Evolutionary conservation across 805 yeast species (phyloP).

Genomic region (Scheffersomyces stipitis): DNA sequence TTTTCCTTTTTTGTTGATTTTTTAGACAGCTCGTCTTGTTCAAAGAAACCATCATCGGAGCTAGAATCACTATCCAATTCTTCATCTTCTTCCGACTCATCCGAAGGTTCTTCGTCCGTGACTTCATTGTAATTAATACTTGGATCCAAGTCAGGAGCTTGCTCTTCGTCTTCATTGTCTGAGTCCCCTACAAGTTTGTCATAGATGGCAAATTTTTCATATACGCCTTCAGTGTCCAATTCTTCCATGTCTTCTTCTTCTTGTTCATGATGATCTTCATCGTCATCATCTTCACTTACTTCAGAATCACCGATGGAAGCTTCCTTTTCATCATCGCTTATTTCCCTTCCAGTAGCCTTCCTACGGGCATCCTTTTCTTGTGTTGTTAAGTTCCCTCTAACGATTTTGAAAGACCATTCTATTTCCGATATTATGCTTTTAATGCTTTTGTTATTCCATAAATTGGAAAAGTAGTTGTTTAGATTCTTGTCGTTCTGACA

Average conservation of each 20-base stretch:
- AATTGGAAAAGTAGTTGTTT: slow-evolving; percentile 48
- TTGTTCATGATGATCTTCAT: slow-evolving; percentile 19
- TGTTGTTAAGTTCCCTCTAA: slow-evolving; percentile 45
- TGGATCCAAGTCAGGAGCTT: slow-evolving; percentile 30
- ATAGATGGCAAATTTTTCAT: slow-evolving; percentile 33
- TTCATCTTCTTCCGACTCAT: slow-evolving; percentile 16
- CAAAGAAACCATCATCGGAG: slow-evolving; percentile 37
- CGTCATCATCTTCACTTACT: slow-evolving; percentile 13
- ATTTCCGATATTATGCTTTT: slow-evolving; percentile 34
- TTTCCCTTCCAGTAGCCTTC: slow-evolving; percentile 18
- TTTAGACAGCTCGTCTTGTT: slow-evolving; percentile 14
- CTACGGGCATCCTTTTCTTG: slow-evolving; percentile 34
- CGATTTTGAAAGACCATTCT: slow-evolving; percentile 46
- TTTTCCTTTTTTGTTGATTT: slow-evolving; percentile 23
- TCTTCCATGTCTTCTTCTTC: slow-evolving; percentile 12
- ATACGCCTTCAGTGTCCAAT: slow-evolving; percentile 24
- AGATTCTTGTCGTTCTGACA: slow-evolving; percentile 38
- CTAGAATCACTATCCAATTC: slow-evolving; percentile 2
- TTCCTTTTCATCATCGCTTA: slow-evolving; percentile 12
- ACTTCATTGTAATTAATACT: slow-evolving; percentile 53
- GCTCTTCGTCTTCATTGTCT: slow-evolving; percentile 38
- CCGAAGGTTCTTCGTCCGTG: slow-evolving; percentile 65
- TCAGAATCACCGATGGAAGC: slow-evolving; percentile 11
- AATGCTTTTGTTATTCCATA: slow-evolving; percentile 46
- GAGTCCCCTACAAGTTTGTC: slow-evolving; percentile 44